Evolutionary conservation across 345 rosid genomes (phyloP).

Genomic region (Dipteronia sinensis): DNA sequence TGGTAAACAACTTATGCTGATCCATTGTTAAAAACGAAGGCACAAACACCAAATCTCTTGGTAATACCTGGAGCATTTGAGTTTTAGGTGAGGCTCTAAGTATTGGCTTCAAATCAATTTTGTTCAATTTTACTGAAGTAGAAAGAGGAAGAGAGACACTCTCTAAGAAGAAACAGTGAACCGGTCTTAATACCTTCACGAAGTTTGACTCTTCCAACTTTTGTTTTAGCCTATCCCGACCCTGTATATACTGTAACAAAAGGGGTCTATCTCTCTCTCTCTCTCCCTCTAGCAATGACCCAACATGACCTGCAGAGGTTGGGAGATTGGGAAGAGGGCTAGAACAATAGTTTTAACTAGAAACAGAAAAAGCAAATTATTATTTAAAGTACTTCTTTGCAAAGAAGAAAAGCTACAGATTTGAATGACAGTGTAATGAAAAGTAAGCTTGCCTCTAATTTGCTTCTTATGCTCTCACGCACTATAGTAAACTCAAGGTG

Average conservation of each 20-base stretch:
- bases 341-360: neutral
- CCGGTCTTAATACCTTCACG: neutral
- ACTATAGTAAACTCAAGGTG: conserved; percentile 87
- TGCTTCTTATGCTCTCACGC: conserved; percentile 73
- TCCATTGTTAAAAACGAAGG: neutral
- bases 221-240: neutral
- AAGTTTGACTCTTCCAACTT: neutral
- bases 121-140: neutral
- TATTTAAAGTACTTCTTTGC: neutral
- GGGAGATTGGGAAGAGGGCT: neutral
- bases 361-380: neutral
- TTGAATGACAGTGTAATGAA: neutral
- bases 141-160: neutral
- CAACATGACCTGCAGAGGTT: neutral
- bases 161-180: neutral
- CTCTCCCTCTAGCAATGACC: neutral
- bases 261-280: neutral
- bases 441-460: conserved; percentile 59
- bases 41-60: neutral
- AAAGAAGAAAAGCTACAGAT: neutral
- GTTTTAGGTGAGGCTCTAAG: neutral
- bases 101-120: neutral
- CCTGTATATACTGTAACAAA: neutral
- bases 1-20: neutral
- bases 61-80: neutral